These are phyloP conservation scores for Musa troglodytarum DNA, from an alignment of 176 grass and related monocot species.

Conservation along the genomic window DNA sequence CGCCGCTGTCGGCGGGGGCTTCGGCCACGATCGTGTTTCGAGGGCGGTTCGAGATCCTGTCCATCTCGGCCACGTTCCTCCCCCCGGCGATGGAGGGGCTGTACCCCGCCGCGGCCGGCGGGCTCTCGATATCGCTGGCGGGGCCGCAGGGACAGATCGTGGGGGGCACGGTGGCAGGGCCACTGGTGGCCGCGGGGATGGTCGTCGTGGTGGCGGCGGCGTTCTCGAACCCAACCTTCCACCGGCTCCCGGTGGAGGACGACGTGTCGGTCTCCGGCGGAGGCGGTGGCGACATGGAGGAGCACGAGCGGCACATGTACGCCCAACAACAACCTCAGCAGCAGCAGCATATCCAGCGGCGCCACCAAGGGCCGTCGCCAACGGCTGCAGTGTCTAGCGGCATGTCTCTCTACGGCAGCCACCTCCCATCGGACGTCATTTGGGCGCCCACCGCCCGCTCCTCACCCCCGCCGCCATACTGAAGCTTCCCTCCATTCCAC, in stretches of 20 bases:
- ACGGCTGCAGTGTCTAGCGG: background rate
- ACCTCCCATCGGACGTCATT: background rate
- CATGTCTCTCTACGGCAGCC: background rate
- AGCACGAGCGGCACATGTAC: constrained; percentile 22
- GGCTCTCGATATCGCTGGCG: constrained; percentile 62
- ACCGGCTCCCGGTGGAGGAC: constrained; percentile 65
- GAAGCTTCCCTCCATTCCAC: background rate
- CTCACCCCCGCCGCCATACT: background rate
- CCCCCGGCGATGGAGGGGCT: constrained; percentile 45
- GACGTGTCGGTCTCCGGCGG: constrained; percentile 42
- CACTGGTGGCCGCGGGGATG: too few species aligned
- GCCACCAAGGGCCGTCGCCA: too few species aligned
- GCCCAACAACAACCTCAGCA: background rate
- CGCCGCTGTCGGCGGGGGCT: background rate
- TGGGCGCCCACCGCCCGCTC: background rate
- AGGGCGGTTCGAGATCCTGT: too few species aligned
- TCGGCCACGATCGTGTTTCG: background rate
- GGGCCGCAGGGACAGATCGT: too few species aligned
- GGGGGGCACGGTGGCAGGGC: too few species aligned
- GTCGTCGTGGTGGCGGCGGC: too few species aligned
- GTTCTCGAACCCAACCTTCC: constrained; percentile 28
- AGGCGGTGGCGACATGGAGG: constrained; percentile 18
- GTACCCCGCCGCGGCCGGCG: constrained; percentile 25
- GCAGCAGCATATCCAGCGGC: too few species aligned
- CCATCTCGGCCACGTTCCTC: constrained; percentile 20